phyloP scores from a whole-genome alignment of 257 asterid genomes.

The Fraxinus quadrangulata region DNA sequence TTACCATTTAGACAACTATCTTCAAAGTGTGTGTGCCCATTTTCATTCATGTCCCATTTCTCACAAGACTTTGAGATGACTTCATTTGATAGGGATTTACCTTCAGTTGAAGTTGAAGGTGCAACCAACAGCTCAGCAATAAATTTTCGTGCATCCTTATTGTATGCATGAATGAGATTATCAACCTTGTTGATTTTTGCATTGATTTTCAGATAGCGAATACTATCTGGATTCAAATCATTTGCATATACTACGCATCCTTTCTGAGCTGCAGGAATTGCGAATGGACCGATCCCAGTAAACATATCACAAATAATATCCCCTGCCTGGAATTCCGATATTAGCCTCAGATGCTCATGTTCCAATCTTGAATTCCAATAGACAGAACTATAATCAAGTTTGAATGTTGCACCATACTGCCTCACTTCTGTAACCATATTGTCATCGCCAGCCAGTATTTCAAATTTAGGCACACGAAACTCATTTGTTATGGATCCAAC shows the following conservation, averaged over 20 bases:
- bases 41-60: conserved; percentile 30
- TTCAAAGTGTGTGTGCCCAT: conserved; percentile 33
- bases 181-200: conserved; percentile 79
- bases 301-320: conserved; percentile 87
- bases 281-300: conserved; percentile 96
- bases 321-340: conserved; percentile 69
- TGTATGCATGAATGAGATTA: conserved; percentile 66
- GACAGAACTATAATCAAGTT: conserved; percentile 92
- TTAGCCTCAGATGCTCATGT: conserved; percentile 84
- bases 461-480: conserved; percentile 94
- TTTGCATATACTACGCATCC: conserved; percentile 92
- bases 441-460: conserved; percentile 78
- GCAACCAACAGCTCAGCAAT: conserved; percentile 54
- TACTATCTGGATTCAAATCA: conserved; percentile 89
- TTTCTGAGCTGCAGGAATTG: conserved; percentile 93
- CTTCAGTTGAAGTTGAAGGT: conserved; percentile 37
- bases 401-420: conserved; percentile 84
- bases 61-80: conserved; percentile 33
- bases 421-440: conserved; percentile 90
- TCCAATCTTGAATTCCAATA: conserved; percentile 98
- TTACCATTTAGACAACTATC: conserved; percentile 44
- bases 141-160: conserved; percentile 82
- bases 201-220: conserved; percentile 72
- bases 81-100: conserved; percentile 37
- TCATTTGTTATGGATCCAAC: conserved; percentile 85